Base-by-base conservation (phyloP, 2,329 filamentous ascomycete species). In the Penicillium sp. region DNA sequence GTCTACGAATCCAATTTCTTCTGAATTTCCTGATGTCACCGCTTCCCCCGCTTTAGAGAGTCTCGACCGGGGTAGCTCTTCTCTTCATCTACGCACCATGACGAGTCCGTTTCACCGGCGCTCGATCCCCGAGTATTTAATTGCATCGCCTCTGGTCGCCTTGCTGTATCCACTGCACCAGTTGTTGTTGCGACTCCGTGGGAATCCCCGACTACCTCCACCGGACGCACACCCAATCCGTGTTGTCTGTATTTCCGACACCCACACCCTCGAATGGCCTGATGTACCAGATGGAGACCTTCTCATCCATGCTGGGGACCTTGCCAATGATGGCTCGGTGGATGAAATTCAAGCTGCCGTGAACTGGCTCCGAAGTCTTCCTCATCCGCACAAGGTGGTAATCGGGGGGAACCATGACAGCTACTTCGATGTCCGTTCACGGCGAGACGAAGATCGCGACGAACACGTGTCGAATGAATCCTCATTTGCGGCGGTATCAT, bases 341-440 rank as follows among this genome's bases (percentile, higher is more conserved):
- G 69, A 70, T 9, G 82, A 87, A 44, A 80, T 96, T 39, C 87
- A 95, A 67, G 70, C 68, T n/a, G 83, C 92, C 54, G 71, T 95
- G 29, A 77, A 94, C 68, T 95, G 87, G 87, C 71, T 95, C 9
- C 75, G 72, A 31, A 69, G 70, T 3, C 74, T 89, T 6, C 84
- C 85, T 0, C 87, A 95, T 56, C 66, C 68, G 23, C 75, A 93
- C 61, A 94, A 95, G 63, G 72, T 95, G 15, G 76, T 89, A 23
- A 79, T 96, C 20, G 79, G 80, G 20, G 90, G 90, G 1, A 95
- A 95, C 59, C 90, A 95, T 61, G 90, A 95, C 58, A 82, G 79
- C 53, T 93, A 79, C 69, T 84, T 94, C 44, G 90, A 94, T 61
- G 70, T 76, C 15, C 70, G 71, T 22, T 79, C 78, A 10, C 74